A percentile compares a stretch with the other conserved stretches of the same genome.
These are phyloP conservation scores for Didymella pinodella DNA, from an alignment of 2,329 filamentous ascomycete genomes.

Conservation along the genomic window DNA sequence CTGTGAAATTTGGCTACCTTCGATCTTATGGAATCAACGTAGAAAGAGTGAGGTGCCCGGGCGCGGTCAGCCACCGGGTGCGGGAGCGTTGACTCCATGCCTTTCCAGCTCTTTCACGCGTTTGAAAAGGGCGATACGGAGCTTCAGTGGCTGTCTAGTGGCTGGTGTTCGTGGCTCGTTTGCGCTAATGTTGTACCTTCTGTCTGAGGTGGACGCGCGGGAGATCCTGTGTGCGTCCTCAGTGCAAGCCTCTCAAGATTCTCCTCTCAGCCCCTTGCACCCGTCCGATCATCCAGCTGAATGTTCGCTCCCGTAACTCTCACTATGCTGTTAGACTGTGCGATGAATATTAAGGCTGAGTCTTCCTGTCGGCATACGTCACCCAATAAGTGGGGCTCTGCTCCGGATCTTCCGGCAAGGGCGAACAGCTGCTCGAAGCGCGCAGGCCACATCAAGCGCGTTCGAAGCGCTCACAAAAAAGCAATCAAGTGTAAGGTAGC, in stretches of 20 bases:
- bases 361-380: conserved; percentile 25
- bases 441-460: conserved; percentile 7
- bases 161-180: conserved; percentile 7
- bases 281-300: background rate
- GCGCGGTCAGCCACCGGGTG: too few relatives aligned
- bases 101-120: background rate
- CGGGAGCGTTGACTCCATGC: background rate
- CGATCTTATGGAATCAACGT: conserved; percentile 33
- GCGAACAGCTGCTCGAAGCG: conserved; percentile 3
- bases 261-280: background rate
- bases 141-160: background rate
- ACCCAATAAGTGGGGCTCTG: conserved; percentile 28
- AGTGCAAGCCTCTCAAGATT: background rate
- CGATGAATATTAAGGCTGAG: conserved; percentile 1
- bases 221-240: background rate
- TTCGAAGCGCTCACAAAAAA: background rate
- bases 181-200: conserved; percentile 4
- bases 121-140: background rate
- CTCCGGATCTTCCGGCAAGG: conserved; percentile 33
- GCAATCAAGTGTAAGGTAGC: background rate
- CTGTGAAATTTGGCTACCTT: conserved; percentile 38
- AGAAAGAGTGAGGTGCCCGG: background rate
- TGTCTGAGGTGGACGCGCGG: background rate
- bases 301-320: background rate
- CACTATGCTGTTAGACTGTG: background rate